Base-by-base conservation (phyloP, 441 rosid species). In the Populus hybrid region DNA sequence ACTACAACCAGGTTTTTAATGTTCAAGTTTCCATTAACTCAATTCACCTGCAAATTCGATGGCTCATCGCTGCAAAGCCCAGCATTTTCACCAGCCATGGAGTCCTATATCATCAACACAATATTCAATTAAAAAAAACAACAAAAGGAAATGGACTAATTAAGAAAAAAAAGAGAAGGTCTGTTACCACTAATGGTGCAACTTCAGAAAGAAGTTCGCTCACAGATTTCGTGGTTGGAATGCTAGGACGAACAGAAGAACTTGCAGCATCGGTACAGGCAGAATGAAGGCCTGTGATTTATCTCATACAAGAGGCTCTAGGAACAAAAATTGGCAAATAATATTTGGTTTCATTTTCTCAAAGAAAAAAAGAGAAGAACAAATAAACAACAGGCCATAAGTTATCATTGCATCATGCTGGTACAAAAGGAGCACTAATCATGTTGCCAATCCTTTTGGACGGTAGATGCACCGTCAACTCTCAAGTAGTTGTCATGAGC, bases 281-380 rank as follows among this genome's bases (percentile, higher is more conserved):
- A 24, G 95, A 85, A 76, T 87, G 92, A 74, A 90, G 92, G 82
- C 98, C 90, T 32, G 91, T 80, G 64, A 94, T 94, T n/a, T 80
- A 95, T 87, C 82, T 94, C 97, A 78, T 88, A 91, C 59, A 95
- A 79, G 76, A 95, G 84, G 82, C 89, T 86, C 99, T 95, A 82
- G 50, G 72, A 86, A 76, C 65, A 72, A 67, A 72, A 78, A 78
- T 7, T 7, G 30, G 5, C 71, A 75, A n/a, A 78, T 4, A 74
- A 26, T 70, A 40, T 68, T 67, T 28, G 73, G 74, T 78, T 34
- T 71, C 24, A 46, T 32, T 18, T 34, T 14, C 69, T 57, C 38
- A 30, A 30, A 28, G 46, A 24, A 38, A 19, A 36, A 6, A 19
- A 72, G 69, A 69, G 66, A 7, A 71, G 72, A 7, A 30, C 26